phyloP scores from a whole-genome alignment of 371 early-diverging fungal genomes.

The Blastocladiella emersonii region DNA sequence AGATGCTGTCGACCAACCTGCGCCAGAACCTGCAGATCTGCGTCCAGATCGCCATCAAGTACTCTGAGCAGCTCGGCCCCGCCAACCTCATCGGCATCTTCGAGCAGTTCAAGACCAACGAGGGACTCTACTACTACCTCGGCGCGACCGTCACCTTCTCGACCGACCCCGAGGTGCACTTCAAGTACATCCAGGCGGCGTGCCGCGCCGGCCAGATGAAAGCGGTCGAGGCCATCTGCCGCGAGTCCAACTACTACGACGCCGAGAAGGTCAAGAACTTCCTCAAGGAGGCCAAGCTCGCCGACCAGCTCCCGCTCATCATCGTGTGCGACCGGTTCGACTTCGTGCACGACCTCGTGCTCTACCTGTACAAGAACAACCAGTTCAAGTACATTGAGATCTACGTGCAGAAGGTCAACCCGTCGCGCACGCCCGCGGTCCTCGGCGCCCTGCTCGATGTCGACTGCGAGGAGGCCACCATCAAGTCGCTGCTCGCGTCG shows the following conservation, averaged over 20 bases:
- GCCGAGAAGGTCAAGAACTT: slow-evolving; percentile 95
- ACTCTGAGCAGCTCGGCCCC: slow-evolving; percentile 83
- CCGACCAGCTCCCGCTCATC: slow-evolving; percentile 90
- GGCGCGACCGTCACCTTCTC: slow-evolving; percentile 89
- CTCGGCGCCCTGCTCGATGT: slow-evolving; percentile 95
- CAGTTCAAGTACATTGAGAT: slow-evolving; percentile 90
- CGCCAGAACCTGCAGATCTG: slow-evolving; percentile 89
- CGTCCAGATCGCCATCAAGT: slow-evolving; percentile 90
- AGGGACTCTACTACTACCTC: slow-evolving; percentile 85
- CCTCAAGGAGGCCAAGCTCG: slow-evolving; percentile 88
- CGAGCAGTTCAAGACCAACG: slow-evolving; percentile 78
- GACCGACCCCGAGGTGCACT: slow-evolving; percentile 86
- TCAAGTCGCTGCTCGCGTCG: slow-evolving; percentile 73
- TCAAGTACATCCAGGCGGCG: slow-evolving; percentile 95
- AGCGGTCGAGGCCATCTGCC: slow-evolving; percentile 93
- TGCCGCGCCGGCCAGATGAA: slow-evolving; percentile 83
- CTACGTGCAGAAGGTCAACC: slow-evolving; percentile 94
- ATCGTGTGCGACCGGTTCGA: slow-evolving; percentile 94
- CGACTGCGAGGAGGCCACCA: slow-evolving; percentile 86
- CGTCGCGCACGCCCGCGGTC: slow-evolving; percentile 84
- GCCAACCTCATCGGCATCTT: slow-evolving; percentile 76
- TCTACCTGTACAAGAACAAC: slow-evolving; percentile 86
- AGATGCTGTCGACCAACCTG: slow-evolving; percentile 71
- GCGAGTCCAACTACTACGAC: slow-evolving; percentile 89
- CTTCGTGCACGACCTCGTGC: slow-evolving; percentile 91